These are phyloP conservation scores for Glebionis coronaria DNA, from an alignment of 129 eudicot genomes.

Conservation along the genomic window DNA sequence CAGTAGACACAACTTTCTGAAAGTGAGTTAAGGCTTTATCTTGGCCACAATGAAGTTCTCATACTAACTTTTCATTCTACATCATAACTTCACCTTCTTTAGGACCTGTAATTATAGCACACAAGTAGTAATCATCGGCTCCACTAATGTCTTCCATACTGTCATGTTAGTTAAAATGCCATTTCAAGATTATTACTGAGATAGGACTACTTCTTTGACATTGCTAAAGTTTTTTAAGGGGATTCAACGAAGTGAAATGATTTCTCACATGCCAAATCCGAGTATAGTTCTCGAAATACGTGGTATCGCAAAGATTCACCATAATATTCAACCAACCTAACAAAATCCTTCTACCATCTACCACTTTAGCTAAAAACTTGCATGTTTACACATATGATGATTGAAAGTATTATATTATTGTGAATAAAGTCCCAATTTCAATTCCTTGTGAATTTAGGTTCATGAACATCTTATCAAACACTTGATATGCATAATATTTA, in stretches of 20 bases:
- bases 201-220: no score
- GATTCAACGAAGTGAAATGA: not conserved
- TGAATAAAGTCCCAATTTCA: no score
- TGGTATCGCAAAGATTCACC: constrained; percentile 43
- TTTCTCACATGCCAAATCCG: constrained; percentile 44
- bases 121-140: constrained; percentile 54
- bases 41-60: constrained; percentile 60
- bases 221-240: no score
- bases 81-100: constrained; percentile 45
- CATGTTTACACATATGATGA: no score
- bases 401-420: no score
- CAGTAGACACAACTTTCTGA: no score
- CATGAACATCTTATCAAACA: no score
- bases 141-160: constrained; percentile 56
- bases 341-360: no score
- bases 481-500: no score
- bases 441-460: no score
- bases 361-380: no score
- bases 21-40: constrained; percentile 57
- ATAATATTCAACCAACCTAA: no score
- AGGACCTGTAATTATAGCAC: constrained; percentile 58
- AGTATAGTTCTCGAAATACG: constrained; percentile 48
- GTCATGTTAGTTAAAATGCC: constrained; percentile 8
- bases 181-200: not conserved
- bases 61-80: constrained; percentile 56